Base-by-base conservation (phyloP, 768 basidiomycete species). In the Naganishia vaughanmartiniae region DNA sequence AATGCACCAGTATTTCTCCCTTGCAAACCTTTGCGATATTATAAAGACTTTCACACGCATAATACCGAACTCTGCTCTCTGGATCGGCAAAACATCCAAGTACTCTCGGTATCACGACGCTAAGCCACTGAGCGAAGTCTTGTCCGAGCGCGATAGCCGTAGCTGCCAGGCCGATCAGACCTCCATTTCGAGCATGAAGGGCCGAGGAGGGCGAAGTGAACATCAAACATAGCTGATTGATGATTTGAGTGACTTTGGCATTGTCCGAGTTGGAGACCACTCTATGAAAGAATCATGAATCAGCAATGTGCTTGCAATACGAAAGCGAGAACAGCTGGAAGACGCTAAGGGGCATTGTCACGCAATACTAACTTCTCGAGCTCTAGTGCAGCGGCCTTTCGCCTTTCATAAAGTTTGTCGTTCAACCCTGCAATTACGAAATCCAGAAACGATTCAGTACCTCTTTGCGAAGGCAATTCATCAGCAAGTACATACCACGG, bases 11-110 rank as follows among this genome's bases (percentile, higher is more conserved):
- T 36, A 98, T 89, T 81, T 97, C 95, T 46, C 95, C 96, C 76
- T 96, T 95, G 36, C 93, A 95, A 19, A 96, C 94, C 81, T 84
- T 83, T 12, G 77, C 78, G 19, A 99, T 94, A 82, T 99, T 99
- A 84, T 99, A 99, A 73, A 99, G 83, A 77, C 93, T 95, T 80
- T 99, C 96, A 30, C 93, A 94, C 6, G 95, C 95, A 84, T 96
- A 97, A 83, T 98, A 99, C 54, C 93, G 87, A 71, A 98, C 92
- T 78, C 93, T 86, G 82, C 91, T 93, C 84, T 98, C 95, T 1
- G 89, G 85, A 80, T 99, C 96, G 72, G 89, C 87, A 81, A 99
- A 96, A 82, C 95, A 96, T 66, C 87, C 86, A 31, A 98, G 86
- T 36, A 99, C 85, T 2, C 92, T 89, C 53, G 89, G 88, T 42